A percentile compares a stretch with the other conserved stretches of the same genome.
phyloP scores from a whole-genome alignment of 2,329 filamentous ascomycete genomes.

The Fusarium sp. region DNA sequence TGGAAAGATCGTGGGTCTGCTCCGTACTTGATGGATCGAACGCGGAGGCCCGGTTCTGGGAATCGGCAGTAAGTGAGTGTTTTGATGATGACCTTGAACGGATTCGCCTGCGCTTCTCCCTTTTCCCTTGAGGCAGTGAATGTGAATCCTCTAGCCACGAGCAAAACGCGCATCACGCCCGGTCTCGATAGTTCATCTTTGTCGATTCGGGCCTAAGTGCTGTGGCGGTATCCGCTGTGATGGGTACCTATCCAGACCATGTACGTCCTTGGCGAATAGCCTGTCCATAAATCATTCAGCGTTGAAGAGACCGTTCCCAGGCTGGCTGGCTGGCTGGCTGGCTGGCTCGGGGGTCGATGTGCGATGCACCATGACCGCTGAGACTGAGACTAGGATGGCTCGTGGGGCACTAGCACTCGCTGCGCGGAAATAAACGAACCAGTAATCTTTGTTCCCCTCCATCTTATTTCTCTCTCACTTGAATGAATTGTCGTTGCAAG shows the following conservation, averaged over 20 bases:
- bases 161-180: constrained; percentile 34
- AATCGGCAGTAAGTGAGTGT: constrained; percentile 19
- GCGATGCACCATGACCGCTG: constrained; percentile 31
- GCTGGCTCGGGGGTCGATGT: constrained; percentile 37
- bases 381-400: constrained; percentile 12
- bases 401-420: constrained; percentile 32
- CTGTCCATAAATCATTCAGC: not conserved
- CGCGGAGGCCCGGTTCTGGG: constrained; percentile 19
- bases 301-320: not conserved
- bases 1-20: constrained; percentile 1
- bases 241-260: constrained; percentile 34
- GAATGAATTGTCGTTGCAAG: constrained; percentile 9
- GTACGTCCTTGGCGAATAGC: constrained; percentile 32
- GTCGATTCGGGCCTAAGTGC: constrained; percentile 41
- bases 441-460: constrained; percentile 27
- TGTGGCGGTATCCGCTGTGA: constrained; percentile 41
- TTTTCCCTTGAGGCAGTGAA: constrained; percentile 14
- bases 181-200: constrained; percentile 27
- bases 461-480: constrained; percentile 21
- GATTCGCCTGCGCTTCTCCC: constrained; percentile 1
- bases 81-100: constrained; percentile 5
- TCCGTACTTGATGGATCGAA: constrained; percentile 1
- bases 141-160: constrained; percentile 26
- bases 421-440: constrained; percentile 30
- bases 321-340: constrained; percentile 18